Base-by-base conservation (phyloP, 1,284 basidiomycete species). In the Heterobasidion irregulare region DNA sequence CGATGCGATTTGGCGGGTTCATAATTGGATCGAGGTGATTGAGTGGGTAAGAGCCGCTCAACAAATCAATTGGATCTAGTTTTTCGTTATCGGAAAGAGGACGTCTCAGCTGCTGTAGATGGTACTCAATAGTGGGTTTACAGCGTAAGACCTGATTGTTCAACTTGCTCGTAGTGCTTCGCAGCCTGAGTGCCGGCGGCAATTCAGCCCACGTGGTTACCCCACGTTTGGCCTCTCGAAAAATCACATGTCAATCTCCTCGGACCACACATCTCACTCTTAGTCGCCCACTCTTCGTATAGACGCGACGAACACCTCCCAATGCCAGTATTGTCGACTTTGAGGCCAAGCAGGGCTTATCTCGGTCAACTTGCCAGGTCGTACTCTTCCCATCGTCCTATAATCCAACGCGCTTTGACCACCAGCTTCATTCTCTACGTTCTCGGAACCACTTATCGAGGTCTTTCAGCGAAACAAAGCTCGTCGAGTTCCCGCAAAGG, bases 331-430 rank as follows among this genome's bases (percentile, higher is more conserved):
- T 41, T 41, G 10, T 41, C 68, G 2, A 63, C 61, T 2, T 61
- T 70, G 45, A 61, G 60, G 51, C 62, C 65, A 1, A 61, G 53
- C 56, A 53, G 50, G 16, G 54, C 51, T 13, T 56, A 43, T 8
- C 18, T 83, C 38, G 65, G 74, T 7, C 69, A 69, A 49, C 66
- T 86, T 51, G 66, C 76, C 19, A 74, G 73, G 47, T 58, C 68
- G 8, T 94, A 94, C 64, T 66, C 77, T 2, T 59, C 66, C 2
- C 81, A 91, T 65, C 73, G 91, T 8, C 86, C 88, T 1, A 64
- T 78, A 38, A 72, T 92, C 52, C 91, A 94, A 67, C 80, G 82
- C 41, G 61, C 75, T 26, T 72, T 94, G 16, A 92, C 83, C 50
- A 63, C 76, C 26, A 72, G 76, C 6, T 89, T 89, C 63, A 74